Conservation (phyloP, 805 yeast genomes). For the Metschnikowia henanensis region DNA sequence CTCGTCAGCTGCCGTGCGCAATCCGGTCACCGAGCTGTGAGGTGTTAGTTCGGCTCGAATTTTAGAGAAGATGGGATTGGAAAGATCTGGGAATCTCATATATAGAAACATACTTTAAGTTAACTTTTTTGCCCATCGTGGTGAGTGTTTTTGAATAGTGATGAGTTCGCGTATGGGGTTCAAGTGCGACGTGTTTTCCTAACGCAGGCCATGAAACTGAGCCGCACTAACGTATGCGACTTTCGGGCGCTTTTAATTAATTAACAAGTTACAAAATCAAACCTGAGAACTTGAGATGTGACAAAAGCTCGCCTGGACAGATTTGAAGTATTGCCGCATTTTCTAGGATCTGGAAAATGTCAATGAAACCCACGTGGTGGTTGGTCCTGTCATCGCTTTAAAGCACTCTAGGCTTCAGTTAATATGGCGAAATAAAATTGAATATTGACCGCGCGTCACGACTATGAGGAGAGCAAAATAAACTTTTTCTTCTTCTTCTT, state of each 20-base stretch:
- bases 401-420: too few relatives aligned
- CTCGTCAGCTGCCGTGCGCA: slow-evolving; percentile 52
- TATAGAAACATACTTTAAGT: slow-evolving; percentile 23
- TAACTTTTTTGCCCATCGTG: slow-evolving; percentile 22
- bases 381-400: too few relatives aligned
- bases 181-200: slow-evolving; percentile 4
- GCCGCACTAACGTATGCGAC: background rate
- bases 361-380: too few relatives aligned
- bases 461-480: slow-evolving; percentile 32
- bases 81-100: too few relatives aligned
- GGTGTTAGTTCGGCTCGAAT: slow-evolving; percentile 1
- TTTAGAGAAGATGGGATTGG: background rate
- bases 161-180: slow-evolving; percentile 2
- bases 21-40: slow-evolving; percentile 44
- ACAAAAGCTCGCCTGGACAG: too few relatives aligned
- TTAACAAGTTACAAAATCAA: too few relatives aligned
- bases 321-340: too few relatives aligned
- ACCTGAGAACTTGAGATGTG: too few relatives aligned
- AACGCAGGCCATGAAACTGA: background rate
- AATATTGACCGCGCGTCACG: too few relatives aligned
- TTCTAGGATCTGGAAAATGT: too few relatives aligned
- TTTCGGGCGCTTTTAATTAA: too few relatives aligned
- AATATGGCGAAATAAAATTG: too few relatives aligned
- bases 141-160: background rate
- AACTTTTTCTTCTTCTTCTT: slow-evolving; percentile 48